phyloP scores from a whole-genome alignment of 2,329 filamentous ascomycete species.

The Cordyceps tenuipes region DNA sequence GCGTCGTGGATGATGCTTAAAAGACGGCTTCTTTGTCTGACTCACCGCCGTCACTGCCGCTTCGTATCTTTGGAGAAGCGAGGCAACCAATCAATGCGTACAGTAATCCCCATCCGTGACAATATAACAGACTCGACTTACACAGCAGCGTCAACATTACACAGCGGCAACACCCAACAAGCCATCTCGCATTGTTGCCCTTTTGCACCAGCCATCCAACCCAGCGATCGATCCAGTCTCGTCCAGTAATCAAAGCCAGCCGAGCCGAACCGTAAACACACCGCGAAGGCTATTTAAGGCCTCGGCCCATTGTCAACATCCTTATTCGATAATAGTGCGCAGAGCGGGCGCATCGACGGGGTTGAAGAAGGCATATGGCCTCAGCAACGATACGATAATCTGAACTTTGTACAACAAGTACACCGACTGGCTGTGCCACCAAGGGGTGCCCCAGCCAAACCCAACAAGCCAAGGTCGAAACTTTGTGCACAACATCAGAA shows the following conservation, averaged over 20 bases:
- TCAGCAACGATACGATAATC: background rate
- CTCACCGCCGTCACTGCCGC: constrained; percentile 4
- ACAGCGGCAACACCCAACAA: background rate
- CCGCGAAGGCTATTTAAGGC: background rate
- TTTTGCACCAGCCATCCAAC: background rate
- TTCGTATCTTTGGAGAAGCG: background rate
- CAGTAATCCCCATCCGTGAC: background rate
- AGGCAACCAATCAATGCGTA: background rate
- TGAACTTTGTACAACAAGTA: background rate
- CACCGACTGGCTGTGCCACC: background rate
- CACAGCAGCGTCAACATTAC: background rate
- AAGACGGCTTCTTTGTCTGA: constrained; percentile 9
- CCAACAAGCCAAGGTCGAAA: background rate
- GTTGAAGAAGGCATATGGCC: background rate
- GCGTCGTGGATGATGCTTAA: background rate
- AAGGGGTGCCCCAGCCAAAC: background rate
- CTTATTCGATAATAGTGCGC: background rate
- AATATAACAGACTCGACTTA: constrained; percentile 1
- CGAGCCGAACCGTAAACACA: background rate
- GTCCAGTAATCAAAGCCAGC: background rate
- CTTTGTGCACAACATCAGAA: background rate
- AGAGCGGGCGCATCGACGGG: constrained; percentile 4
- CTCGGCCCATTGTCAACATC: background rate
- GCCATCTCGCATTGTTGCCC: background rate
- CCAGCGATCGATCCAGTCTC: too few relatives aligned